A percentile compares a stretch with the other conserved stretches of the same genome.
Evolutionary conservation across 768 basidiomycete genomes (phyloP).

Genomic region (Pholiota microspora): DNA sequence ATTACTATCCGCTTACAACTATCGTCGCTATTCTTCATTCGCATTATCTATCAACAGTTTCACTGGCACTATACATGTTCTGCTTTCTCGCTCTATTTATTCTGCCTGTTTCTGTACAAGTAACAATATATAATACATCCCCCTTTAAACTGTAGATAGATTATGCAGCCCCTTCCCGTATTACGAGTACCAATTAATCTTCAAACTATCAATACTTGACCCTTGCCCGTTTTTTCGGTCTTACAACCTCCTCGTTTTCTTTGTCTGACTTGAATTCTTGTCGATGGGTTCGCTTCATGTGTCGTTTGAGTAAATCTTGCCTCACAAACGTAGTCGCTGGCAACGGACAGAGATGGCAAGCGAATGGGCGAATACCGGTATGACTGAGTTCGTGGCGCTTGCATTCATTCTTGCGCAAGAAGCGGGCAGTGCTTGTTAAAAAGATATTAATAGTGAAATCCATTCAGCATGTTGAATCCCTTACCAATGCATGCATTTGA

Average conservation of each 20-base stretch:
- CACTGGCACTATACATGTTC: conserved; percentile 10
- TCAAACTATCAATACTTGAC: conserved; percentile 13
- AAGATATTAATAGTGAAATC: conserved; percentile 3
- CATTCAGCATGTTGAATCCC: not conserved
- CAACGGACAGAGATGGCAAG: conserved; percentile 51
- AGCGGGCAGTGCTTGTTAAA: conserved; percentile 50
- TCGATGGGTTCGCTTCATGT: conserved; percentile 57
- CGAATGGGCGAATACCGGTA: conserved; percentile 54
- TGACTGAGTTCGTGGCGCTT: conserved; percentile 73
- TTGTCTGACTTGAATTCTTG: conserved; percentile 31
- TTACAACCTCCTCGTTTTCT: conserved; percentile 20
- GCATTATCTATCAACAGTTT: conserved; percentile 18
- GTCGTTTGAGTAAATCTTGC: conserved; percentile 66
- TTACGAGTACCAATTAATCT: too few species aligned
- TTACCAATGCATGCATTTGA: conserved; percentile 63
- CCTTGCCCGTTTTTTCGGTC: conserved; percentile 23
- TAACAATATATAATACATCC: conserved; percentile 15
- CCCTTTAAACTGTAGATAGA: conserved; percentile 4
- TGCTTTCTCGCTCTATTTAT: conserved; percentile 12
- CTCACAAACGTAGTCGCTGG: conserved; percentile 56
- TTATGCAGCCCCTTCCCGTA: not conserved
- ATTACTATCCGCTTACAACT: conserved; percentile 4
- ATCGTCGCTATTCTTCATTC: conserved; percentile 7
- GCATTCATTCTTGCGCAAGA: conserved; percentile 75
- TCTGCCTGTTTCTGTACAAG: conserved; percentile 14